phyloP scores from a whole-genome alignment of 495 filamentous ascomycete species.

The Lasiosphaeriaceae sp. region DNA sequence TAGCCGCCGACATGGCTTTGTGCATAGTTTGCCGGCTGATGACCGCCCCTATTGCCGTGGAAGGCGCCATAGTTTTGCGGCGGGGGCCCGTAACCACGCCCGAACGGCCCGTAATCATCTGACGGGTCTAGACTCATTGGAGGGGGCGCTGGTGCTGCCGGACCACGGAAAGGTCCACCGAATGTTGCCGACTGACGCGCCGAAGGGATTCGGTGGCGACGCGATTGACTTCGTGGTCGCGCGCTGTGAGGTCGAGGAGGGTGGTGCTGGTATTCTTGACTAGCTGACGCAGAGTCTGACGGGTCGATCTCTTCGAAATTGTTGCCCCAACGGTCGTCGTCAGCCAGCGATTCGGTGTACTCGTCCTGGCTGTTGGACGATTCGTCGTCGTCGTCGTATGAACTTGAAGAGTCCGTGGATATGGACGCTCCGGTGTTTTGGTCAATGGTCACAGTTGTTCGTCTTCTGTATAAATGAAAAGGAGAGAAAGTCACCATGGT shows the following conservation, averaged over 20 bases:
- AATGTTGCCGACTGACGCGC: conserved; percentile 31
- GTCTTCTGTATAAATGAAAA: conserved; percentile 18
- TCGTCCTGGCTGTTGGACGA: conserved; percentile 22
- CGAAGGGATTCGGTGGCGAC: conserved; percentile 32
- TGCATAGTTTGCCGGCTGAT: conserved; percentile 25
- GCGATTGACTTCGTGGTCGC: conserved; percentile 33
- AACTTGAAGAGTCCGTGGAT: conserved; percentile 27
- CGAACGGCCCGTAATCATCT: conserved; percentile 37
- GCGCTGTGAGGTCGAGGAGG: conserved; percentile 28
- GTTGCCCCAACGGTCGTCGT: conserved; percentile 43
- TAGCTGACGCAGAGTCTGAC: conserved; percentile 73
- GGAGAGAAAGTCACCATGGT: conserved; percentile 1
- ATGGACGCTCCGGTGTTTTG: conserved; percentile 41
- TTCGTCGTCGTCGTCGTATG: conserved; percentile 29
- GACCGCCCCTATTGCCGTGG: conserved; percentile 32
- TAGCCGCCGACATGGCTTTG: conserved; percentile 43
- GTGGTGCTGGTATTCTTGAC: conserved; percentile 20
- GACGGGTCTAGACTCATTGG: conserved; percentile 47
- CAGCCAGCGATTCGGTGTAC: conserved; percentile 43
- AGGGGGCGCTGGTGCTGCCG: conserved; percentile 30
- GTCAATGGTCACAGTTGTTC: conserved; percentile 46
- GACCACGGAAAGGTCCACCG: conserved; percentile 34
- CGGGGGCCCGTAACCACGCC: conserved; percentile 30
- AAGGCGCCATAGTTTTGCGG: conserved; percentile 28
- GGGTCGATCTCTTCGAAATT: conserved; percentile 66